Evolutionary conservation across 305 asterid genomes (phyloP).

Genomic region (Rubia tinctorum): DNA sequence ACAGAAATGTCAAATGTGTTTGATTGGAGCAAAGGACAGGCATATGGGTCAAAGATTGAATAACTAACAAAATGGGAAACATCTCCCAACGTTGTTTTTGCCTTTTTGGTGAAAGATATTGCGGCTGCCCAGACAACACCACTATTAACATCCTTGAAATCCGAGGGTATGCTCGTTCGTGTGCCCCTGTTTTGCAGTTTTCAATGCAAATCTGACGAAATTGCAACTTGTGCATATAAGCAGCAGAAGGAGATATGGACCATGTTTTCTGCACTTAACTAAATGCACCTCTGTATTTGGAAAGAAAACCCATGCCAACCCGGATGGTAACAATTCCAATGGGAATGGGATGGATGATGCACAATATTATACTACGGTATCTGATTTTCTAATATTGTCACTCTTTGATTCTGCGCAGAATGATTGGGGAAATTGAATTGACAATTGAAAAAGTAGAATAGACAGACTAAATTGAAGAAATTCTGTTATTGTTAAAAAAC

Average conservation of each 20-base stretch:
- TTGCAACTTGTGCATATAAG: constrained; percentile 3
- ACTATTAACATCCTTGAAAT: constrained; percentile 3
- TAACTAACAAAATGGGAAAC: neutral
- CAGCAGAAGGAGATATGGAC: neutral
- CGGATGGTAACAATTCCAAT: constrained; percentile 8
- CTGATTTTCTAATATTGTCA: neutral
- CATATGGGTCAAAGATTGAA: neutral
- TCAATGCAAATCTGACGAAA: constrained; percentile 11
- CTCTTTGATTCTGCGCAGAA: too few relatives aligned
- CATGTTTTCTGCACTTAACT: neutral
- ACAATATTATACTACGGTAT: neutral
- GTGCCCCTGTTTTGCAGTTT: constrained; percentile 7
- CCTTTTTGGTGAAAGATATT: neutral
- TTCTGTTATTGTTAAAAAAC: too few relatives aligned
- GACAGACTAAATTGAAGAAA: too few relatives aligned
- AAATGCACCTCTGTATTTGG: neutral
- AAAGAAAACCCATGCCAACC: constrained; percentile 14
- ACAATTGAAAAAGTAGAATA: too few relatives aligned
- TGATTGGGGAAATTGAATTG: too few relatives aligned
- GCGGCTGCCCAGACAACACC: constrained; percentile 24
- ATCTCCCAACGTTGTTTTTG: neutral
- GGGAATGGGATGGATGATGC: neutral
- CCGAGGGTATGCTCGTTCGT: constrained; percentile 5
- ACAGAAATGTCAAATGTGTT: constrained; percentile 1
- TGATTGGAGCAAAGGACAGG: neutral